Conservation (phyloP, 768 basidiomycete species). For the Rhodocollybia butyracea region DNA sequence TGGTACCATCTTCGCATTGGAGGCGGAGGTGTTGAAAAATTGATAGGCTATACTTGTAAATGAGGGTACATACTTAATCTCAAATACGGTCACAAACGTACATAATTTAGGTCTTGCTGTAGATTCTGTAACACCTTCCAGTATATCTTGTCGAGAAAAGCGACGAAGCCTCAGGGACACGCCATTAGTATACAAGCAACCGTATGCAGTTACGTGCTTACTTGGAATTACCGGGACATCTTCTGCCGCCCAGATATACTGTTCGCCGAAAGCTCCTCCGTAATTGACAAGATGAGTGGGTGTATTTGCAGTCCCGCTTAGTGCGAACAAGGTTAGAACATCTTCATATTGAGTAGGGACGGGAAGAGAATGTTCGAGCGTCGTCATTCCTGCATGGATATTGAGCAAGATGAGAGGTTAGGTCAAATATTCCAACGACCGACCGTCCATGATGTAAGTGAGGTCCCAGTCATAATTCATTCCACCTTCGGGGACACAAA, state of each 20-base stretch:
- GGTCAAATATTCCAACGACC: constrained; percentile 6
- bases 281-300: constrained; percentile 79
- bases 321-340: constrained; percentile 54
- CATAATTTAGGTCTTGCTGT: constrained; percentile 48
- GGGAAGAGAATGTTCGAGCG: constrained; percentile 69
- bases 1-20: constrained; percentile 65
- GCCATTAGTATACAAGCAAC: background rate
- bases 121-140: constrained; percentile 59
- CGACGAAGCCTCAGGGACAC: constrained; percentile 46
- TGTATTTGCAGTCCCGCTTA: constrained; percentile 69
- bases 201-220: constrained; percentile 23
- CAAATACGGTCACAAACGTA: background rate
- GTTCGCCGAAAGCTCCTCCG: constrained; percentile 68
- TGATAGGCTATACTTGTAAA: constrained; percentile 45
- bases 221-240: constrained; percentile 73
- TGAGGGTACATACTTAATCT: constrained; percentile 1
- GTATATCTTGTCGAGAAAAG: constrained; percentile 61
- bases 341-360: constrained; percentile 66
- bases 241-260: constrained; percentile 62
- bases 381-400: constrained; percentile 60
- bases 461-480: constrained; percentile 81
- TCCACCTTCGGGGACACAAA: constrained; percentile 74
- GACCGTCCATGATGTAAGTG: constrained; percentile 77
- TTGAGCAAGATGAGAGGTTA: background rate
- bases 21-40: constrained; percentile 66